These are phyloP conservation scores for Sporobolomyces roseus DNA, from an alignment of 768 basidiomycete species.

Conservation along the genomic window DNA sequence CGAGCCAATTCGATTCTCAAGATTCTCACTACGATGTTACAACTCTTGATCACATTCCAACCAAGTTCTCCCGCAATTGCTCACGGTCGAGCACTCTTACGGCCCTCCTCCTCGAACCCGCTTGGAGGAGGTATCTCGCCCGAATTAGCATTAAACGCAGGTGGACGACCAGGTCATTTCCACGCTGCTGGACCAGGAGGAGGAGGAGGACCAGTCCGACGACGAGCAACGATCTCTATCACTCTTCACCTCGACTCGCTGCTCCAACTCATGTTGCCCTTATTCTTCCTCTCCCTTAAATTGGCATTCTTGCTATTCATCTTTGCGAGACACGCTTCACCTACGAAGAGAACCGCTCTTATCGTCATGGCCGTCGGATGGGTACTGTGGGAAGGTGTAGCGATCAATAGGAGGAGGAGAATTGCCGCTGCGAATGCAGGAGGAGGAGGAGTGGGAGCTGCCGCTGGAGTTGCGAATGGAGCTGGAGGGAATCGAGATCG, in stretches of 20 bases:
- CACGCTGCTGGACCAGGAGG: not conserved
- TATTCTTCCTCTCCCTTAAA: slow-evolving; percentile 42
- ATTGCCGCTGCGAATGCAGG: slow-evolving; percentile 2
- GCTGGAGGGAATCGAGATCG: not conserved
- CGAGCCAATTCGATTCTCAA: slow-evolving; percentile 26
- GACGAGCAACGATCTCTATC: slow-evolving; percentile 30
- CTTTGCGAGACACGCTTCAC: slow-evolving; percentile 42
- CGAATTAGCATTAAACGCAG: not conserved
- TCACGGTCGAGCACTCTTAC: slow-evolving; percentile 33
- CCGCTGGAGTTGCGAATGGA: no score
- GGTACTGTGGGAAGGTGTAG: slow-evolving; percentile 38
- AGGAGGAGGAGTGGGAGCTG: slow-evolving; percentile 18
- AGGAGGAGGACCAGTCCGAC: not conserved
- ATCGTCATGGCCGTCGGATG: slow-evolving; percentile 33
- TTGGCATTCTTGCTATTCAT: slow-evolving; percentile 43
- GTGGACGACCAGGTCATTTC: not conserved
- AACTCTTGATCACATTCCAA: slow-evolving; percentile 34
- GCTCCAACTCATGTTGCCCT: slow-evolving; percentile 35
- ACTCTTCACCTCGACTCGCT: slow-evolving; percentile 44
- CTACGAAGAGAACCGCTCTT: slow-evolving; percentile 32
- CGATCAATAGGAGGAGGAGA: slow-evolving; percentile 23
- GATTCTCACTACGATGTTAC: slow-evolving; percentile 32
- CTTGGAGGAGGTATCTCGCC: no score
- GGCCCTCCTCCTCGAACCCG: no score
- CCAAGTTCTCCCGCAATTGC: slow-evolving; percentile 21